Conservation (phyloP, 2,329 filamentous ascomycete species). For the Zymoseptoria tritici region DNA sequence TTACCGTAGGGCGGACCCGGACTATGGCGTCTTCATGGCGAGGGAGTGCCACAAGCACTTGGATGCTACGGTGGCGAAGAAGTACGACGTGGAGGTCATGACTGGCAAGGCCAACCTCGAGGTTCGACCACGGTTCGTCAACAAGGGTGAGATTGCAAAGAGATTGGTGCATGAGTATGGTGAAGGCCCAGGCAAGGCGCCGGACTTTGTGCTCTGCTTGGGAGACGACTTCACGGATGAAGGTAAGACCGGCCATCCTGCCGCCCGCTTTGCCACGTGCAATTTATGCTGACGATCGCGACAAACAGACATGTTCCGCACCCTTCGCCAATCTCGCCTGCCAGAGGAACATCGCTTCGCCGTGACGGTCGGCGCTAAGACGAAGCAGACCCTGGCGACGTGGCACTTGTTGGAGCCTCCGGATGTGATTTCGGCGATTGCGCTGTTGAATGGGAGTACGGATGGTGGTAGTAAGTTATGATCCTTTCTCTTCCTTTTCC, state of each 20-base stretch:
- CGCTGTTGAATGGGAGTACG: slow-evolving; percentile 27
- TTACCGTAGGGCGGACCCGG: slow-evolving; percentile 83
- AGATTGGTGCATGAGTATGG: slow-evolving; percentile 70
- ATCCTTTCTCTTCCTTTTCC: not conserved
- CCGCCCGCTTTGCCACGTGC: slow-evolving; percentile 2
- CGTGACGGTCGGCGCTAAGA: slow-evolving; percentile 84
- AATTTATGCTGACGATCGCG: slow-evolving; percentile 13
- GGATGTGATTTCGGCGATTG: slow-evolving; percentile 60
- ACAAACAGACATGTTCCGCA: slow-evolving; percentile 67
- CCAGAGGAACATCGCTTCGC: slow-evolving; percentile 68
- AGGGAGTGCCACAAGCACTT: slow-evolving; percentile 73
- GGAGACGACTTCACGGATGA: slow-evolving; percentile 98
- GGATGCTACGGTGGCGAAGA: slow-evolving; percentile 64
- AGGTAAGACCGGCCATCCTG: slow-evolving; percentile 48
- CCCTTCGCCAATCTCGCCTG: slow-evolving; percentile 54
- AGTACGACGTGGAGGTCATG: slow-evolving; percentile 94
- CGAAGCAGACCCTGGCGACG: slow-evolving; percentile 81
- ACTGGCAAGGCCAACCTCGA: slow-evolving; percentile 93
- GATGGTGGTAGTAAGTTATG: slow-evolving; percentile 17
- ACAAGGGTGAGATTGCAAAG: slow-evolving; percentile 93
- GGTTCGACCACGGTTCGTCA: slow-evolving; percentile 92
- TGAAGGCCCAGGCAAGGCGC: slow-evolving; percentile 46
- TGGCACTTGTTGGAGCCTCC: slow-evolving; percentile 85
- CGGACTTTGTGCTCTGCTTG: slow-evolving; percentile 83
- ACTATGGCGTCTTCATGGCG: slow-evolving; percentile 73